Percentiles rank a stretch among this genome's conserved stretches.
Evolutionary conservation across 2,329 filamentous ascomycete species (phyloP).

Genomic region (Stromatinia cepivora): DNA sequence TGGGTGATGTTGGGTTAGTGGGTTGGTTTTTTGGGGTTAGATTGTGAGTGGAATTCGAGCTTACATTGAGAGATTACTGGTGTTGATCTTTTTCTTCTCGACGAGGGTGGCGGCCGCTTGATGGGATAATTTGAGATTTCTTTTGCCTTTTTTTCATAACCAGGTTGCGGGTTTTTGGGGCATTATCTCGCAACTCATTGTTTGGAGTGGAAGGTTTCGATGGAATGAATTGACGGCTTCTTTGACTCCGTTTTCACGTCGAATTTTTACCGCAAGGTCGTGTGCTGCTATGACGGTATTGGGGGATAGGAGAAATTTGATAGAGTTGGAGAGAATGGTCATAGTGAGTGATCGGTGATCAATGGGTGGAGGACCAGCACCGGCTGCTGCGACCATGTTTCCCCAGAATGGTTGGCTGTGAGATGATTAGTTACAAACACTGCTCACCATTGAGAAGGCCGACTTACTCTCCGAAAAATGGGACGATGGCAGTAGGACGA

Average conservation of each 20-base stretch:
- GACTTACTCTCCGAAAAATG: constrained; percentile 67
- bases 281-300: constrained; percentile 58
- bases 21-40: neutral
- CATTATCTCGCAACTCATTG: constrained; percentile 58
- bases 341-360: constrained; percentile 67
- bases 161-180: constrained; percentile 49
- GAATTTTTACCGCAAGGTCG: constrained; percentile 61
- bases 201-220: constrained; percentile 60
- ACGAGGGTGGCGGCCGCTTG: constrained; percentile 65
- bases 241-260: constrained; percentile 56
- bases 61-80: constrained; percentile 32
- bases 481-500: constrained; percentile 63
- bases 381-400: constrained; percentile 61
- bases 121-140: constrained; percentile 59
- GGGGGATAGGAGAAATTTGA: constrained; percentile 63
- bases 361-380: constrained; percentile 65
- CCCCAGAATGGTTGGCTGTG: constrained; percentile 70
- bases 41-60: neutral
- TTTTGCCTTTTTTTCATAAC: constrained; percentile 47
- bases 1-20: neutral
- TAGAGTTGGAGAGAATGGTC: constrained; percentile 66
- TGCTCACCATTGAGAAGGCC: neutral
- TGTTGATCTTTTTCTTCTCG: constrained; percentile 45
- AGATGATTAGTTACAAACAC: neutral
- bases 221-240: constrained; percentile 58